These are phyloP conservation scores for Gracilariopsis chorda DNA, from an alignment of 23 red algal species.

Conservation along the genomic window DNA sequence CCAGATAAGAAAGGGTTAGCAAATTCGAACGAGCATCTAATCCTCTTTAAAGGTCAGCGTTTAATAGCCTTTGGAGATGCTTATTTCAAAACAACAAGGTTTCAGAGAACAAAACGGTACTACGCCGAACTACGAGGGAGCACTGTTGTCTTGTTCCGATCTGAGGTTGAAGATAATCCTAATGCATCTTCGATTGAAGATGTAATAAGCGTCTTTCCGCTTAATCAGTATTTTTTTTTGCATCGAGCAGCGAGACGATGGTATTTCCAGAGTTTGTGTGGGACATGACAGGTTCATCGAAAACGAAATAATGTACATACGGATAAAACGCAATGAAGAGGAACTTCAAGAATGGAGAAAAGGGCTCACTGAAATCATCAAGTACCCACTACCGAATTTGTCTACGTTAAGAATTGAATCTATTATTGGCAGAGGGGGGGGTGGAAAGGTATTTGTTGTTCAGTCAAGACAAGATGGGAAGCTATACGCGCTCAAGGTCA, in stretches of 20 bases:
- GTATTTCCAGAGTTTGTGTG: background rate
- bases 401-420: conserved; percentile 31
- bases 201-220: conserved; percentile 40
- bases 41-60: background rate
- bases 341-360: conserved; percentile 28
- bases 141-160: conserved; percentile 33
- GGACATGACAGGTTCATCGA: background rate
- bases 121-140: conserved; percentile 34
- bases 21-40: conserved; percentile 17
- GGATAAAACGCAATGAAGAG: conserved; percentile 10
- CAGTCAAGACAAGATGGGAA: conserved; percentile 21
- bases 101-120: conserved; percentile 33
- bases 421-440: conserved; percentile 69
- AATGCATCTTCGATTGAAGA: background rate
- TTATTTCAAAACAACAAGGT: conserved; percentile 32
- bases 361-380: background rate
- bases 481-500: conserved; percentile 66
- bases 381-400: conserved; percentile 18
- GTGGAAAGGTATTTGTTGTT: conserved; percentile 73
- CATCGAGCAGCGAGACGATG: conserved; percentile 21
- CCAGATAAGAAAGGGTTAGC: background rate
- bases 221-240: conserved; percentile 34
- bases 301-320: conserved; percentile 13
- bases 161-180: background rate
- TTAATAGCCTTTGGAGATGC: conserved; percentile 32